Percentiles rank a stretch among this genome's conserved stretches.
Evolutionary conservation across 768 basidiomycete species (phyloP).

Genomic region (Hemileccinum impolitum): DNA sequence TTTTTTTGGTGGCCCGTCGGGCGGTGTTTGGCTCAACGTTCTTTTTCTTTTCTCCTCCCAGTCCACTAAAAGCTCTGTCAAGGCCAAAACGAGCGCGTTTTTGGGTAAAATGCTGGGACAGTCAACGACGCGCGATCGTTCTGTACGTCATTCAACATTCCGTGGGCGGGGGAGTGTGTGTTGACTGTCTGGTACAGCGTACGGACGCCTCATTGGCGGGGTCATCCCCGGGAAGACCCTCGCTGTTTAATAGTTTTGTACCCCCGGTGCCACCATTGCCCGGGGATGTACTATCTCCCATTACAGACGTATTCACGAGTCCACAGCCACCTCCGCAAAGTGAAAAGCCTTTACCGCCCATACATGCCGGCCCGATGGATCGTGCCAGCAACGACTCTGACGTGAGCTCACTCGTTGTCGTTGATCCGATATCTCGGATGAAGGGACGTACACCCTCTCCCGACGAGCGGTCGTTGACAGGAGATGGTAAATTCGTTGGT

Average conservation of each 20-base stretch:
- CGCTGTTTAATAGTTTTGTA: constrained; percentile 37
- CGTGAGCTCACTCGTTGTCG: constrained; percentile 55
- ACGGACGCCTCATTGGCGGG: constrained; percentile 44
- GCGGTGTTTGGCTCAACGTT: background rate
- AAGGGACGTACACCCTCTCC: constrained; percentile 34
- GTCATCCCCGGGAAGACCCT: constrained; percentile 24
- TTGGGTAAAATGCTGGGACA: constrained; percentile 77
- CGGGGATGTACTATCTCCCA: constrained; percentile 41
- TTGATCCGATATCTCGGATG: constrained; percentile 45
- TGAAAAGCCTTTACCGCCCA: constrained; percentile 65
- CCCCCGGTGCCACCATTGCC: constrained; percentile 50
- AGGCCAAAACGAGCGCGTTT: constrained; percentile 78
- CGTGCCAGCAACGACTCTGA: constrained; percentile 43
- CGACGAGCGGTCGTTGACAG: constrained; percentile 22
- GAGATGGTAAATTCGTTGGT: constrained; percentile 28
- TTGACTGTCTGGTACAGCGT: constrained; percentile 41
- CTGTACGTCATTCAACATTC: constrained; percentile 41
- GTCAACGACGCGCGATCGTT: constrained; percentile 61
- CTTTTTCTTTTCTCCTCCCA: background rate
- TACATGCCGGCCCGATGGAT: constrained; percentile 36
- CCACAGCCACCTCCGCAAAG: constrained; percentile 33
- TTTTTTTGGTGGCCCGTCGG: background rate
- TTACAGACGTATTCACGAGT: constrained; percentile 49
- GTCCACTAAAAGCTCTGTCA: constrained; percentile 57
- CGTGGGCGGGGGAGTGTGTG: constrained; percentile 6